A percentile compares a stretch with the other conserved stretches of the same genome.
These are phyloP conservation scores for Dryas integrifolia DNA, from an alignment of 331 rosid species.

Conservation along the genomic window DNA sequence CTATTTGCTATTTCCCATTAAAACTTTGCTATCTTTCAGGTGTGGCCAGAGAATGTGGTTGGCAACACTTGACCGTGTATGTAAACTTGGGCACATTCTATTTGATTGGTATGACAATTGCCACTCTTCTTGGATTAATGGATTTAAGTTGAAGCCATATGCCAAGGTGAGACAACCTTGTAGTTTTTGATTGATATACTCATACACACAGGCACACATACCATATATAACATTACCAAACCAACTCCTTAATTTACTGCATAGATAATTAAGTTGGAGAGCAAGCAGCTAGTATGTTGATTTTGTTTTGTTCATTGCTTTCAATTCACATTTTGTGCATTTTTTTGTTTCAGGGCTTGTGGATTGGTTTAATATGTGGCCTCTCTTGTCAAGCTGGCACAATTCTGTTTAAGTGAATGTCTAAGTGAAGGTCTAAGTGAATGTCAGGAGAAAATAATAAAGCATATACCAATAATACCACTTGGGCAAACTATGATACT, in stretches of 20 bases:
- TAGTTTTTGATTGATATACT: background rate
- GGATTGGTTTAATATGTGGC: slow-evolving; percentile 82
- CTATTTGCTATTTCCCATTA: slow-evolving; percentile 47
- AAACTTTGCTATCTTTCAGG: slow-evolving; percentile 49
- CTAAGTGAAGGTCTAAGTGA: too few species aligned
- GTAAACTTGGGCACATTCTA: slow-evolving; percentile 62
- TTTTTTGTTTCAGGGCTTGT: slow-evolving; percentile 57
- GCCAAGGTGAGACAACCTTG: slow-evolving; percentile 40
- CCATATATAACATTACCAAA: background rate
- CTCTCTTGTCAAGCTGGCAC: slow-evolving; percentile 52
- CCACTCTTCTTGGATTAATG: slow-evolving; percentile 58
- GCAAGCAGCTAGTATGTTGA: background rate
- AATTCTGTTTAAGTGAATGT: slow-evolving; percentile 21
- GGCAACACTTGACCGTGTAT: slow-evolving; percentile 60
- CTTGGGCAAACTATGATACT: too few species aligned
- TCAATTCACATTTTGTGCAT: background rate
- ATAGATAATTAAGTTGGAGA: background rate
- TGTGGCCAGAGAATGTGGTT: slow-evolving; percentile 82
- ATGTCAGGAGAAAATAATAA: too few species aligned
- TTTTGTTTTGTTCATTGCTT: background rate
- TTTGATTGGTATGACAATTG: slow-evolving; percentile 61
- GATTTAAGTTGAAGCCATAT: slow-evolving; percentile 47
- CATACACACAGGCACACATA: background rate
- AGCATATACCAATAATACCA: too few species aligned
- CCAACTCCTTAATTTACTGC: background rate